Base-by-base conservation (phyloP, 768 basidiomycete genomes). In the Rhodotorula diobovata region DNA sequence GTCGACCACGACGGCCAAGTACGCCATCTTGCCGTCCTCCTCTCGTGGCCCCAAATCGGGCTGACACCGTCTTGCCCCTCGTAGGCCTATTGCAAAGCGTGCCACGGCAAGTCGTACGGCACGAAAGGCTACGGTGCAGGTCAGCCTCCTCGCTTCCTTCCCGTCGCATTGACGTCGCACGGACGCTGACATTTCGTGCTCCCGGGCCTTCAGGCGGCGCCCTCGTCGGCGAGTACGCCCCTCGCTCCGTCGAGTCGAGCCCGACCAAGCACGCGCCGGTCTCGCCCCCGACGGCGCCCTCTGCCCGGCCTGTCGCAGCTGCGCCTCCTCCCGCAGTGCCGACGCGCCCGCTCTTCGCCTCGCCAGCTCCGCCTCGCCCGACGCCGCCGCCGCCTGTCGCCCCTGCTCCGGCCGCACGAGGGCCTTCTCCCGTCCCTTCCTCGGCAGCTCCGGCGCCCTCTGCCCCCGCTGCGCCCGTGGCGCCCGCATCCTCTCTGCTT, bases 1-100 rank as follows among this genome's bases (percentile, higher is more conserved):
- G 82, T 92, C 14, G 92, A 94, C 79, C 92, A 94, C 78, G 86
- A 93, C 77, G 85, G 88, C 78, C 83, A 90, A 84, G 91, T 90
- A 72, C 65, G 86, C 72, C 37, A 21, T 23, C 64, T 28, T 14
- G 56, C 32, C 56, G 48, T 61, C 34, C 20, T 64, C 39, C 39
- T 51, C 64, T 83, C 83, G 82, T 83, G 83, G 79, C 65, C 81
- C 46, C 28, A 37, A 14, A 46, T 23, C 43, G 34, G 41, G 60
- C 37, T 37, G 57, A 30, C 39, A 55, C 51, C 43, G 25, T 46
- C 58, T 50, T 56, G 63, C 35, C 66, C 23, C 37, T 32, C 45
- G 16, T 68, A 79, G 79, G 78, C 79, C 15, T 78, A 66, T 80
- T 93, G 92, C 82, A 93, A 92, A 84, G 82, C 83, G 58, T 94